These are phyloP conservation scores for Gonapodya prolifera DNA, from an alignment of 192 early-diverging fungal genomes.

Conservation along the genomic window DNA sequence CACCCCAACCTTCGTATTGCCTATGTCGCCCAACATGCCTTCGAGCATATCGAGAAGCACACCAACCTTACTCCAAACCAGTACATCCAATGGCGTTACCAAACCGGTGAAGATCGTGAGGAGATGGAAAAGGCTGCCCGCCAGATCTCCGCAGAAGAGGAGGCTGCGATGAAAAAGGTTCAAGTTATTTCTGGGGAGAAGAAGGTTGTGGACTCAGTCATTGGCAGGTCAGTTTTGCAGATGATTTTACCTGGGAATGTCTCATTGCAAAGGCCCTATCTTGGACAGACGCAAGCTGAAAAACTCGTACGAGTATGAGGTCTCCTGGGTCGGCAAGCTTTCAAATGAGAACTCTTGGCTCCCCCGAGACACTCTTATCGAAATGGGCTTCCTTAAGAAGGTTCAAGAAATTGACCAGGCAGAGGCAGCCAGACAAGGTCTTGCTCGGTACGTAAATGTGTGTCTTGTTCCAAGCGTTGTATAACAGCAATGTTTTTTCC, in stretches of 20 bases:
- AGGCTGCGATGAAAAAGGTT: constrained; percentile 44
- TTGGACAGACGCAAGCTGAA: constrained; percentile 56
- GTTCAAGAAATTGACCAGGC: constrained; percentile 67
- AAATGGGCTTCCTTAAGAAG: constrained; percentile 60
- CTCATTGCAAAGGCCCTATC: too few species aligned
- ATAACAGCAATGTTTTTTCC: not conserved
- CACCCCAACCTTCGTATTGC: constrained; percentile 77
- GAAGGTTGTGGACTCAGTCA: constrained; percentile 43
- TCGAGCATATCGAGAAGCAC: constrained; percentile 77
- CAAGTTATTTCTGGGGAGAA: constrained; percentile 40
- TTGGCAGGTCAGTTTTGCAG: constrained; percentile 19
- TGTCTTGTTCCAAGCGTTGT: not conserved
- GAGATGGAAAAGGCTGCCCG: constrained; percentile 56
- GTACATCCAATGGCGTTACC: constrained; percentile 75
- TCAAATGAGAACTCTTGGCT: constrained; percentile 59
- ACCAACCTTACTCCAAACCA: constrained; percentile 71
- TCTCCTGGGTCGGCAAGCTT: constrained; percentile 54
- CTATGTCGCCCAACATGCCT: constrained; percentile 77
- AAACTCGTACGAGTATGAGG: constrained; percentile 69
- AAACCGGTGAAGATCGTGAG: constrained; percentile 65
- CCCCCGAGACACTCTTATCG: constrained; percentile 50
- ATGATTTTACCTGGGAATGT: not conserved
- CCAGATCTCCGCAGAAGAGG: constrained; percentile 51
- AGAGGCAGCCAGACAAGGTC: constrained; percentile 60
- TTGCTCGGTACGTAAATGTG: constrained; percentile 27